Base-by-base conservation (phyloP, 208 protist species). In the Zelonia costaricensis region DNA sequence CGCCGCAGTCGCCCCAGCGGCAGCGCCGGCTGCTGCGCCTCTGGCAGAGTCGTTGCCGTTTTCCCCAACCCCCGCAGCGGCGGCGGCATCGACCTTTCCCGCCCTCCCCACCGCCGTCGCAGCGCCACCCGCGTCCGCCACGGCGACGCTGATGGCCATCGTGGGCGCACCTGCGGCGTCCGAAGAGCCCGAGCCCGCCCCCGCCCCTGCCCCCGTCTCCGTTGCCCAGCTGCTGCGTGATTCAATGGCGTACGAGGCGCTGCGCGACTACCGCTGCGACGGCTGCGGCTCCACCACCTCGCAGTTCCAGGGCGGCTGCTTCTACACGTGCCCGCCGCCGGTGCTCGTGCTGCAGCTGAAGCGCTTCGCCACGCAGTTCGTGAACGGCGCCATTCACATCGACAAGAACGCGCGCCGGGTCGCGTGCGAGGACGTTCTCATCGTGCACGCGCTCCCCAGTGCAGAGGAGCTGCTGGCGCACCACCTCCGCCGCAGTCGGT, bases 321-420 rank as follows among this genome's bases (percentile, higher is more conserved):
- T 94, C 36, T 80, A 82, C 46, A 71, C 74, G 23, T 38, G 65
- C 1, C 72, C 69, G 0, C 84, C 88, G 15, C 71, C 73, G 0
- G 12, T 94, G 44, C 74, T 94, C 30, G 42, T 85, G 5, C 46
- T 90, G 23, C 88, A 94, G 54, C 62, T 94, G 33, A 94, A 94
- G 66, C 78, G 88, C 16, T 94, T 92, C 54, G 52, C 75, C 8
- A 75, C 71, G 27, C 77, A 82, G 27, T 69, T 83, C 31, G 55
- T 52, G n/a, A 69, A 66, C 10, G 60, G 58, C 18, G 57, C 78
- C 25, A 28, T 63, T 16, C 49, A 79, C 23, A 64, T 78, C 36
- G 36, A 18, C 8, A 78, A 74, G 46, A 68, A 78, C 31, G 15
- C 48, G 20, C n/a, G 61, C 16, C 35, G 13, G 2, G 65, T 78